These are phyloP conservation scores for Xylaria bambusicola DNA, from an alignment of 495 filamentous ascomycete species.

Conservation along the genomic window DNA sequence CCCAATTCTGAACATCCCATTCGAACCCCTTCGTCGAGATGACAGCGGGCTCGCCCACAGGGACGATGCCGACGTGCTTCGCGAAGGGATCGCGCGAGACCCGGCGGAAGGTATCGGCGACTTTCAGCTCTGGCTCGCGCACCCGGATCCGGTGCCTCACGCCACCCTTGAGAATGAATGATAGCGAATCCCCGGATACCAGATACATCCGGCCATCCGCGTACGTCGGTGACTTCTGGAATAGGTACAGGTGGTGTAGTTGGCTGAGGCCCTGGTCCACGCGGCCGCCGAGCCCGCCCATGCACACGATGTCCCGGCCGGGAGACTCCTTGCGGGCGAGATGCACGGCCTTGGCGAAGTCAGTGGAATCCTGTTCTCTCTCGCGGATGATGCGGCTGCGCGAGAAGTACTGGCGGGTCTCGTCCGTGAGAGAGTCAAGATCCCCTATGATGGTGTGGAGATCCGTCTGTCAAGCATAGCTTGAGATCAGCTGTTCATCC, in stretches of 20 bases:
- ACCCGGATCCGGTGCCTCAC: constrained; percentile 65
- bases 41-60: constrained; percentile 67
- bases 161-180: constrained; percentile 72
- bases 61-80: constrained; percentile 82
- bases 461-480: constrained; percentile 40
- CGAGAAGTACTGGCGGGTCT: constrained; percentile 61
- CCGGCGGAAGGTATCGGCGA: constrained; percentile 41
- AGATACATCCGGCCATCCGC: constrained; percentile 62
- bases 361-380: constrained; percentile 80
- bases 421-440: constrained; percentile 73
- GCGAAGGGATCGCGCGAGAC: constrained; percentile 44
- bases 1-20: constrained; percentile 85
- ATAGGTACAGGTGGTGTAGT: constrained; percentile 74
- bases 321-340: constrained; percentile 38
- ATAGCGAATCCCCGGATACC: constrained; percentile 74
- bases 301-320: constrained; percentile 58
- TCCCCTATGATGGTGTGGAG: constrained; percentile 81
- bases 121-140: constrained; percentile 37
- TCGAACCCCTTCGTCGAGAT: constrained; percentile 80
- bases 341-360: constrained; percentile 63
- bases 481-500: background rate
- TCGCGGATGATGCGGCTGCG: constrained; percentile 60
- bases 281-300: constrained; percentile 85
- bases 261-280: constrained; percentile 91
- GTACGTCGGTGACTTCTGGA: constrained; percentile 49